phyloP scores from a whole-genome alignment of 495 filamentous ascomycete species.

The Venustampulla echinocandica region DNA sequence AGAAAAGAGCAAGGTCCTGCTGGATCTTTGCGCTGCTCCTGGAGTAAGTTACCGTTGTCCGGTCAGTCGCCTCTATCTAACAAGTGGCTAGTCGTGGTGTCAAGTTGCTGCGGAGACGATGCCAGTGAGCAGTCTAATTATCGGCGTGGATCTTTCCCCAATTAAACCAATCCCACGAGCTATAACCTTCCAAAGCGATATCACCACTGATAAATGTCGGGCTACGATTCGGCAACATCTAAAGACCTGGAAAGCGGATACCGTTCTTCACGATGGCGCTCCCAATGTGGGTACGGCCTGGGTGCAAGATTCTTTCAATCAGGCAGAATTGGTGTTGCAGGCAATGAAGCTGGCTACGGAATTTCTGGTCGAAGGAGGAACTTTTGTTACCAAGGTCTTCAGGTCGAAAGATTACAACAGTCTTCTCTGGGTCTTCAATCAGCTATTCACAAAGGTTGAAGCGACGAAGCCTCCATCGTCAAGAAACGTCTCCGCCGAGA shows the following conservation, averaged over 20 bases:
- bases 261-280: slow-evolving; percentile 95
- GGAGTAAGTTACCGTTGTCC: slow-evolving; percentile 52
- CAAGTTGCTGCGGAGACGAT: slow-evolving; percentile 95
- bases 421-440: slow-evolving; percentile 95
- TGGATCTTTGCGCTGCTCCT: slow-evolving; percentile 96
- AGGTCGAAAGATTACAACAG: slow-evolving; percentile 96
- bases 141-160: slow-evolving; percentile 90
- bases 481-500: slow-evolving; percentile 91
- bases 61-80: slow-evolving; percentile 23
- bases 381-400: slow-evolving; percentile 97
- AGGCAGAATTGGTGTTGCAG: slow-evolving; percentile 89
- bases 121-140: slow-evolving; percentile 80
- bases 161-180: slow-evolving; percentile 92
- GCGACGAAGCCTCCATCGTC: slow-evolving; percentile 96
- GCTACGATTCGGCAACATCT: slow-evolving; percentile 84
- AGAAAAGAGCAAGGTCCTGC: slow-evolving; percentile 86
- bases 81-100: slow-evolving; percentile 69
- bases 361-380: slow-evolving; percentile 82
- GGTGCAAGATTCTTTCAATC: slow-evolving; percentile 97
- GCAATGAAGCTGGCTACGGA: slow-evolving; percentile 90
- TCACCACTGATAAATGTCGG: slow-evolving; percentile 93
- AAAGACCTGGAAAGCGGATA: slow-evolving; percentile 96
- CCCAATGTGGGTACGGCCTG: slow-evolving; percentile 97
- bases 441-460: slow-evolving; percentile 88
- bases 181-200: slow-evolving; percentile 95